Evolutionary conservation across 2,329 filamentous ascomycete genomes (phyloP), one percentile per base, ranked within the genome.

Genomic region (Coniochaeta sp.): DNA sequence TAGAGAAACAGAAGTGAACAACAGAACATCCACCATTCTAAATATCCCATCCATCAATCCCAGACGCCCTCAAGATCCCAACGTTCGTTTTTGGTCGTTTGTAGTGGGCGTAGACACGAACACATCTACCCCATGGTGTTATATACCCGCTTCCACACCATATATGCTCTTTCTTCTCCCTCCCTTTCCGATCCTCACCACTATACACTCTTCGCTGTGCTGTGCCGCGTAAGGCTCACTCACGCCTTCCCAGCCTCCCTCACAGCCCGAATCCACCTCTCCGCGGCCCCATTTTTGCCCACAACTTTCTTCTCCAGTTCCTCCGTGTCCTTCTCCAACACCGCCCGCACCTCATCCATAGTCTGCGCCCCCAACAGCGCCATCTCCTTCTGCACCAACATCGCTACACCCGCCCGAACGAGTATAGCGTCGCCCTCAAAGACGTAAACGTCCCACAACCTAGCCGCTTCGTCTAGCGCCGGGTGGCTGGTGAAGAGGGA

Each of bases 391-490:
- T 72, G 70, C 5, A 79, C 58, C 18, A 94, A 66, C 16, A 88
- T 71, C 0, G 85, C 89, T 0, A 91, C 83, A 0, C 81, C 86
- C 1, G 86, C 86, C 0, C 87, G 74, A 6, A 92, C 78, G 0
- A 91, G 71, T 1, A 88, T 74, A 1, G 79, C 74, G 57, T 95
- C 89, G 24, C 88, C 87, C 63, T 95, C 89, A 57, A 95, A 90
- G 3, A 88, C 82, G 58, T 89, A 90, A 0, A 92, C 81, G 57
- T 95, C 89, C 87, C 87, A 92, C 12, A 94, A 68, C 2, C 89
- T 73, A 1, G 83, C 81, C 4, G 83, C 86, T 58, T 87, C 79
- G 60, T 91, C 88, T 14, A 91, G 75, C 7, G 78, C 77, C 4
- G 89, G 69, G 33, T 79, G 72, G 14, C 69, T 67, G 0, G 85